A percentile compares a stretch with the other conserved stretches of the same genome.
Conservation (phyloP, 352 stramenopile genomes). For the Globisporangium viniferum region DNA sequence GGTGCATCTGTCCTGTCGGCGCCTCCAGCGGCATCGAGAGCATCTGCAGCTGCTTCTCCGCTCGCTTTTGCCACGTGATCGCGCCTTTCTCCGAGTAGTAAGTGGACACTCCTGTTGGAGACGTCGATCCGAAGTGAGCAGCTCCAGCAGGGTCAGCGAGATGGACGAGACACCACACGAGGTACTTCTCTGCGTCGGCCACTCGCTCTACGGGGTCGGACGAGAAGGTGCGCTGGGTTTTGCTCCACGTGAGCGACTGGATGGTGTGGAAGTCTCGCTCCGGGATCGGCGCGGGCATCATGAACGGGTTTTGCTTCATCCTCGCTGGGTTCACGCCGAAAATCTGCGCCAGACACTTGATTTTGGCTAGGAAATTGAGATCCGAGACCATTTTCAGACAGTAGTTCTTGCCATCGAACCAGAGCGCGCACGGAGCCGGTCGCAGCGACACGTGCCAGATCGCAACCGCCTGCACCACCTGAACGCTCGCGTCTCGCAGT, state of each 20-base stretch:
- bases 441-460: conserved; percentile 45
- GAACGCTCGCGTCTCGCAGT: conserved; percentile 53
- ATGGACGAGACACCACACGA: conserved; percentile 64
- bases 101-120: neutral
- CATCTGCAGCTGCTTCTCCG: conserved; percentile 63
- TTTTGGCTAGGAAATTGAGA: conserved; percentile 69
- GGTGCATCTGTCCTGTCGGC: conserved; percentile 38
- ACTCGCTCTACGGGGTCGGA: conserved; percentile 39
- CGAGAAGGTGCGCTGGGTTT: conserved; percentile 22
- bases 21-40: conserved; percentile 69
- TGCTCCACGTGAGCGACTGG: conserved; percentile 24
- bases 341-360: conserved; percentile 40
- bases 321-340: conserved; percentile 49
- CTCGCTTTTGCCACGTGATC: conserved; percentile 57
- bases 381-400: conserved; percentile 70
- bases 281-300: conserved; percentile 70
- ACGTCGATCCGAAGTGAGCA: neutral
- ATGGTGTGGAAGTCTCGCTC: conserved; percentile 49
- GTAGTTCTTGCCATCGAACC: conserved; percentile 63
- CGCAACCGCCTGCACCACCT: conserved; percentile 47
- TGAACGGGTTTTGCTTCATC: conserved; percentile 84
- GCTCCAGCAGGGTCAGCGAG: conserved; percentile 19
- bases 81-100: conserved; percentile 6
- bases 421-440: conserved; percentile 30
- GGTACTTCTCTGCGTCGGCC: conserved; percentile 50